Percentiles rank a stretch among this genome's conserved stretches.
phyloP scores from a whole-genome alignment of 2,329 filamentous ascomycete species.

The Colletotrichum viniferum region DNA sequence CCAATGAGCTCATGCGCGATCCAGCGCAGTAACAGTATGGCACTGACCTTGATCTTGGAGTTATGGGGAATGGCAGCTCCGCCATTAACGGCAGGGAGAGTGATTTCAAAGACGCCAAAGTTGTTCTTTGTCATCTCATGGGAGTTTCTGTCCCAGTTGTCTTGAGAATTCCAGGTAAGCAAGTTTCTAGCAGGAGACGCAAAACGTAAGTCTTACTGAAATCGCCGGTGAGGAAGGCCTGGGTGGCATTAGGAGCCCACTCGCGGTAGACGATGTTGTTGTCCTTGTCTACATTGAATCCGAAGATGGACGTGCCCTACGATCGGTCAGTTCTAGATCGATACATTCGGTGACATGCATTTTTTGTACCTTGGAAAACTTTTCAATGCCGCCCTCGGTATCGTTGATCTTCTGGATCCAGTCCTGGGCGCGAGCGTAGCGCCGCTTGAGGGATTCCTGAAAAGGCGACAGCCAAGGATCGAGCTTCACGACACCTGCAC shows the following conservation, averaged over 20 bases:
- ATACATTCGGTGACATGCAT: not conserved
- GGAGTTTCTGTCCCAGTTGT: slow-evolving; percentile 83
- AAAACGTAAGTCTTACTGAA: slow-evolving; percentile 71
- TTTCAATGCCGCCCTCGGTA: slow-evolving; percentile 85
- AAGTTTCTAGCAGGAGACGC: not conserved
- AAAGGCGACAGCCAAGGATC: slow-evolving; percentile 93
- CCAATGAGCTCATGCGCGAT: not conserved
- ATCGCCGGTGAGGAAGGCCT: slow-evolving; percentile 88
- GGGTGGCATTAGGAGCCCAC: slow-evolving; percentile 90
- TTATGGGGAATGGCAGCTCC: slow-evolving; percentile 85
- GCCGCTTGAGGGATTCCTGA: slow-evolving; percentile 73
- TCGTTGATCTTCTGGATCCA: slow-evolving; percentile 88
- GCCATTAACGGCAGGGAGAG: slow-evolving; percentile 74
- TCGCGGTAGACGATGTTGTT: slow-evolving; percentile 91
- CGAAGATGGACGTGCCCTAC: slow-evolving; percentile 85
- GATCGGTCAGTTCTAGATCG: not conserved
- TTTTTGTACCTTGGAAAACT: slow-evolving; percentile 77
- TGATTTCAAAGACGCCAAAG: slow-evolving; percentile 88
- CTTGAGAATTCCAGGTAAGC: slow-evolving; percentile 42
- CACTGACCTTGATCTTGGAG: slow-evolving; percentile 87
- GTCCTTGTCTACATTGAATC: slow-evolving; percentile 80
- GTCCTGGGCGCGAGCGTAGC: slow-evolving; percentile 79
- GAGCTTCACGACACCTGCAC: slow-evolving; percentile 78
- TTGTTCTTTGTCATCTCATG: slow-evolving; percentile 86
- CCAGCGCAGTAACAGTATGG: not conserved